Conservation (phyloP, 139 green algal species). For the Nannochloris sp. region DNA sequence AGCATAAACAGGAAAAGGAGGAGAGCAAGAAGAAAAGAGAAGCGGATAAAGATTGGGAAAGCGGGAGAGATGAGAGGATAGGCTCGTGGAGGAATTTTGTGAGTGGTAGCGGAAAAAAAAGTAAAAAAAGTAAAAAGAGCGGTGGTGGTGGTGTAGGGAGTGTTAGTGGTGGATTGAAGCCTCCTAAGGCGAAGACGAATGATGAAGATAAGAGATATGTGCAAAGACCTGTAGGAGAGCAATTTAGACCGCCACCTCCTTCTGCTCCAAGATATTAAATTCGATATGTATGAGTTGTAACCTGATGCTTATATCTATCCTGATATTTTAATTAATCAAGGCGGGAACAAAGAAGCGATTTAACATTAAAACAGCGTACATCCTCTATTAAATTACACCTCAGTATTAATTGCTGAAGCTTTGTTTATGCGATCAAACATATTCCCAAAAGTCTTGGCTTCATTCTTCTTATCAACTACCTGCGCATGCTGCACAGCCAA, state of each 20-base stretch:
- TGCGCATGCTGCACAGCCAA: conserved; percentile 5
- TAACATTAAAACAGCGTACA: too few relatives aligned
- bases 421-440: conserved; percentile 21
- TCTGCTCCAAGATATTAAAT: not conserved
- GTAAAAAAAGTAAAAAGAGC: conserved; percentile 44
- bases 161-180: conserved; percentile 39
- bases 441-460: conserved; percentile 10
- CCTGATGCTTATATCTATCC: too few relatives aligned
- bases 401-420: not conserved
- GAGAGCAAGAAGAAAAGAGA: conserved; percentile 54
- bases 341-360: too few relatives aligned
- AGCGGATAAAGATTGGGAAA: conserved; percentile 77
- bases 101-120: conserved; percentile 43
- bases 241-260: conserved; percentile 43
- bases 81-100: conserved; percentile 70
- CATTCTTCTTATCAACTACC: not conserved
- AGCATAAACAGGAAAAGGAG: conserved; percentile 52
- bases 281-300: conserved; percentile 2
- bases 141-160: not conserved
- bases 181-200: conserved; percentile 48
- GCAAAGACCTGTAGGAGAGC: conserved; percentile 59
- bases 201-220: conserved; percentile 80
- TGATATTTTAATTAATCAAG: too few relatives aligned
- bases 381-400: not conserved
- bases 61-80: conserved; percentile 63